A percentile compares a stretch with the other conserved stretches of the same genome.
Evolutionary conservation across 2,329 filamentous ascomycete genomes (phyloP).

Genomic region (Alternaria triticimaculans): DNA sequence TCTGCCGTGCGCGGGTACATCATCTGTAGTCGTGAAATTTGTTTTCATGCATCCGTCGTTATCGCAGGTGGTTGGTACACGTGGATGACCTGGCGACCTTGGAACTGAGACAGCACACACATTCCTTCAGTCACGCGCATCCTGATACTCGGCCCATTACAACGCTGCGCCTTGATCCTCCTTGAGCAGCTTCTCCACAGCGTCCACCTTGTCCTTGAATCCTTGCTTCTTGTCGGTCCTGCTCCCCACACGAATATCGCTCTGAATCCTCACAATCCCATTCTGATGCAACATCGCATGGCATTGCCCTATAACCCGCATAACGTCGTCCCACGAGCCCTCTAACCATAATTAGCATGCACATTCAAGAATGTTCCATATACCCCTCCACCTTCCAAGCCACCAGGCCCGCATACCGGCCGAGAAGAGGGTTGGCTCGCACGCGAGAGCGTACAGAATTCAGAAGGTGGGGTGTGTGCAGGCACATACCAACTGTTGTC

Average conservation of each 20-base stretch:
- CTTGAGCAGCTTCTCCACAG: constrained; percentile 61
- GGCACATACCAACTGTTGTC: constrained; percentile 79
- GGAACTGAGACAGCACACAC: constrained; percentile 14
- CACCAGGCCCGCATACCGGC: constrained; percentile 6
- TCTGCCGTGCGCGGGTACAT: constrained; percentile 4
- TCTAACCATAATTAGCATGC: constrained; percentile 60
- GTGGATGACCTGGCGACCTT: constrained; percentile 9
- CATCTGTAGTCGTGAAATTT: constrained; percentile 8
- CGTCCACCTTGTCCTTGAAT: constrained; percentile 77
- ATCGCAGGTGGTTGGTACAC: constrained; percentile 1
- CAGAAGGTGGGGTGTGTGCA: background rate
- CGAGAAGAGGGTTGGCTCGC: constrained; percentile 6
- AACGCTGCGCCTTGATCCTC: constrained; percentile 31
- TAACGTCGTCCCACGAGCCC: constrained; percentile 88
- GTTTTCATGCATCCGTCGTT: constrained; percentile 6
- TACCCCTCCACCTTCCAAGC: constrained; percentile 10
- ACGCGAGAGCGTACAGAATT: background rate
- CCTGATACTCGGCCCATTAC: background rate
- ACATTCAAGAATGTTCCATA: background rate
- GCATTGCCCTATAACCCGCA: constrained; percentile 59
- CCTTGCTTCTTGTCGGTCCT: constrained; percentile 87
- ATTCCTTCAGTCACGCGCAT: constrained; percentile 5
- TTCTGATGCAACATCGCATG: constrained; percentile 49
- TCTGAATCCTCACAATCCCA: constrained; percentile 72
- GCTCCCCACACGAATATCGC: constrained; percentile 83